A percentile compares a stretch with the other conserved stretches of the same genome.
These are phyloP conservation scores for Craspedostauros australis DNA, from an alignment of 108 stramenopile species.

Conservation along the genomic window DNA sequence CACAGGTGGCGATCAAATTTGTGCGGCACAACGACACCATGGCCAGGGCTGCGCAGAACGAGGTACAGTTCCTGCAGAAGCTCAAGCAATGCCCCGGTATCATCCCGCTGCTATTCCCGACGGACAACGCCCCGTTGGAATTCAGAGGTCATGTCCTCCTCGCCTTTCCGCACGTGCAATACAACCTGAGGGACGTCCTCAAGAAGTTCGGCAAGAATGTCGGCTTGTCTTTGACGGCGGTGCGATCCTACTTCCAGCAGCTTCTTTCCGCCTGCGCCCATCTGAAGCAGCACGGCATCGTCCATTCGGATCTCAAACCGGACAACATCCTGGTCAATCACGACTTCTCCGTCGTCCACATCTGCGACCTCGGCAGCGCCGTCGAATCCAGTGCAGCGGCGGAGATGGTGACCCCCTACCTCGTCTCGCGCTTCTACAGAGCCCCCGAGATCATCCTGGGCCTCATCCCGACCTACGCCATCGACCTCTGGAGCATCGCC, in stretches of 20 bases:
- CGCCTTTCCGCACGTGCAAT: constrained; percentile 71
- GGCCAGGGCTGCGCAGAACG: constrained; percentile 88
- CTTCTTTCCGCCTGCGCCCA: constrained; percentile 84
- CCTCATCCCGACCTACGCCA: constrained; percentile 77
- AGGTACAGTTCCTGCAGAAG: constrained; percentile 51
- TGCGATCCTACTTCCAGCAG: constrained; percentile 87
- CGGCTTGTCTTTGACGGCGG: constrained; percentile 85
- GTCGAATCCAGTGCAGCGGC: constrained; percentile 36
- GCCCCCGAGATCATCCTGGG: constrained; percentile 99
- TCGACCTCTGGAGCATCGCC: constrained; percentile 94
- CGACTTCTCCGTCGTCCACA: constrained; percentile 75
- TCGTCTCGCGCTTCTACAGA: constrained; percentile 97
- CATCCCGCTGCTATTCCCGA: constrained; percentile 50
- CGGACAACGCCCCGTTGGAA: constrained; percentile 20
- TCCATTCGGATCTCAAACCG: constrained; percentile 98
- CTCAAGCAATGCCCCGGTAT: constrained; percentile 48
- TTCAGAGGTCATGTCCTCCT: constrained; percentile 40
- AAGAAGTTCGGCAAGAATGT: constrained; percentile 82
- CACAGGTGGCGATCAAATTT: constrained; percentile 90
- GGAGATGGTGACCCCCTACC: constrained; percentile 87
- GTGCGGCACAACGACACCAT: constrained; percentile 98
- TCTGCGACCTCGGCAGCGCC: constrained; percentile 96
- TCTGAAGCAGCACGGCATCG: constrained; percentile 73
- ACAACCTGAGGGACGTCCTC: constrained; percentile 42
- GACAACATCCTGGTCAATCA: constrained; percentile 95